phyloP scores from a whole-genome alignment of 345 rosid genomes.

The Tarenaya hassleriana region DNA sequence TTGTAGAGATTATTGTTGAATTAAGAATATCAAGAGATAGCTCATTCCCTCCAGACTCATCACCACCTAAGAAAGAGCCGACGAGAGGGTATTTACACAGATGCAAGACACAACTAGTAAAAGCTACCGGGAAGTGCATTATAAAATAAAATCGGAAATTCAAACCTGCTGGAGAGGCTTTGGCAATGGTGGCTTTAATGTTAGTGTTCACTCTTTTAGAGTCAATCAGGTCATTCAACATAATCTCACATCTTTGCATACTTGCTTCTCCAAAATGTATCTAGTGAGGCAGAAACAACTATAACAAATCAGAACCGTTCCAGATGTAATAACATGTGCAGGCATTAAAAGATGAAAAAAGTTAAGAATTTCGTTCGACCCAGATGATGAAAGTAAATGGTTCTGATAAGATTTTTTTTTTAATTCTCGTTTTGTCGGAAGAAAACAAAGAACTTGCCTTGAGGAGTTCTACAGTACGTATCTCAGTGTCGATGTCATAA shows the following conservation, averaged over 20 bases:
- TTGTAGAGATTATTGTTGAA: conserved; percentile 83
- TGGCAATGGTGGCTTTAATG: conserved; percentile 51
- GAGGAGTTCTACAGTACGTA: conserved; percentile 95
- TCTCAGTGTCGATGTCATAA: conserved; percentile 87
- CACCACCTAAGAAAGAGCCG: conserved; percentile 29
- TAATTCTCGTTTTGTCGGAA: conserved; percentile 9
- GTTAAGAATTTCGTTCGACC: no score
- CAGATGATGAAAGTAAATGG: no score
- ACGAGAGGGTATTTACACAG: conserved; percentile 5
- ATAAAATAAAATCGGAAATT: conserved; percentile 12
- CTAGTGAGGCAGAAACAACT: conserved; percentile 31
- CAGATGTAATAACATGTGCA: no score
- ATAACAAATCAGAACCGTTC: conserved; percentile 3
- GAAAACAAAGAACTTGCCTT: conserved; percentile 44
- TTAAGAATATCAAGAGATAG: conserved; percentile 53
- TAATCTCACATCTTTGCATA: conserved; percentile 97
- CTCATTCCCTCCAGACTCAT: conserved; percentile 38
- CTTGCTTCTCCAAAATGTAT: conserved; percentile 95
- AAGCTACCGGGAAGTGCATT: conserved; percentile 5
- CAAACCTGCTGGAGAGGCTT: conserved; percentile 51
- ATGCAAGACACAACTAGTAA: conserved; percentile 11
- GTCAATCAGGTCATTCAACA: conserved; percentile 93
- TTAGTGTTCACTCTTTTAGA: conserved; percentile 90
- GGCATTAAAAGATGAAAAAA: no score
- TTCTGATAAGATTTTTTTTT: no score